phyloP scores from a whole-genome alignment of 371 early-diverging fungal species.

The Chytridium lagenaria region DNA sequence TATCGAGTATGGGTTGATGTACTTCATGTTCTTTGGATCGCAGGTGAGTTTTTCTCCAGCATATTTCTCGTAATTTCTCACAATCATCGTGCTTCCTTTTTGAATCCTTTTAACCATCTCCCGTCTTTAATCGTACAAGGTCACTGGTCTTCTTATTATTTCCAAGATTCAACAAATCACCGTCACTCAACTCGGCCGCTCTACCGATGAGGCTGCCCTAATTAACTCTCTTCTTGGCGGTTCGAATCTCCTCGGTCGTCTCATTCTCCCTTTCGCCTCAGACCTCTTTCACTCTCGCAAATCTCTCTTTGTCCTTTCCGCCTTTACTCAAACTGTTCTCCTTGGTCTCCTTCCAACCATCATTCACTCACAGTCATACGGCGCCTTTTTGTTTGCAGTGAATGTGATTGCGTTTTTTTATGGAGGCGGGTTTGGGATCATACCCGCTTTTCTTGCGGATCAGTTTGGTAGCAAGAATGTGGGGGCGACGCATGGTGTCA shows the following conservation, averaged over 20 bases:
- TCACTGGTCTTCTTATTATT: conserved; percentile 63
- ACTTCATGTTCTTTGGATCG: conserved; percentile 18
- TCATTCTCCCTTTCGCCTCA: conserved; percentile 61
- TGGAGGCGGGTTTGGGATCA: conserved; percentile 66
- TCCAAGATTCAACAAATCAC: conserved; percentile 68
- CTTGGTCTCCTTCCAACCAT: conserved; percentile 58
- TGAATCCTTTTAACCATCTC: no score
- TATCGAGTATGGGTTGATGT: conserved; percentile 61
- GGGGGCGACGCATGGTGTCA: conserved; percentile 59
- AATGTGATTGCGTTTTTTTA: conserved; percentile 42
- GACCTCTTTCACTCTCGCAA: conserved; percentile 65
- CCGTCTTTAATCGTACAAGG: no score
- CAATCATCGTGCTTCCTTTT: no score
- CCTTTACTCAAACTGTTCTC: conserved; percentile 56
- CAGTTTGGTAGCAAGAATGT: conserved; percentile 72
- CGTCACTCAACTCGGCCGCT: conserved; percentile 58
- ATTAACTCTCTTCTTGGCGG: conserved; percentile 68
- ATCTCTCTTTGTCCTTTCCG: conserved; percentile 60
- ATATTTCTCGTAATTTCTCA: no score
- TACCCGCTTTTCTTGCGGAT: conserved; percentile 72
- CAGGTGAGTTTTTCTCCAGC: no score
- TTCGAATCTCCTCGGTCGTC: conserved; percentile 68
- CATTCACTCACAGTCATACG: conserved; percentile 55
- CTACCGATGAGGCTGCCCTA: conserved; percentile 56
- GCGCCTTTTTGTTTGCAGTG: conserved; percentile 54